These are phyloP conservation scores for Alternaria longipes DNA, from an alignment of 2,329 filamentous ascomycete species.

Conservation along the genomic window DNA sequence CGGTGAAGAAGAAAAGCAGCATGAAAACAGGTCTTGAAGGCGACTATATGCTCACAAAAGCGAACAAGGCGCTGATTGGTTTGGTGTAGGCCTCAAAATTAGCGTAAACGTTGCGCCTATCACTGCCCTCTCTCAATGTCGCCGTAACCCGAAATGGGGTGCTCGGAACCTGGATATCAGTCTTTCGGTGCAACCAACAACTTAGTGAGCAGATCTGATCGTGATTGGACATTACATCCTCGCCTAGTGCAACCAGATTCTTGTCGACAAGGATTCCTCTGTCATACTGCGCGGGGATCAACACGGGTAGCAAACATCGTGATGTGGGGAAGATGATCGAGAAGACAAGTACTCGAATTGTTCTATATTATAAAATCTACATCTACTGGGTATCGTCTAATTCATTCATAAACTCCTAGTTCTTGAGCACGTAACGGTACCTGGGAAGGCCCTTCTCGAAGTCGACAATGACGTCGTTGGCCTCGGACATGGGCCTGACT, in stretches of 20 bases:
- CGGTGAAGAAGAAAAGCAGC: conserved; percentile 13
- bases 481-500: conserved; percentile 52
- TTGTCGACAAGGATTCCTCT: not conserved
- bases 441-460: conserved; percentile 54
- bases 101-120: too few species aligned
- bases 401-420: conserved; percentile 18
- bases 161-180: too few species aligned
- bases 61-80: too few species aligned
- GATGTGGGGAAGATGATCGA: not conserved
- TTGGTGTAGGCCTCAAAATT: too few species aligned
- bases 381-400: conserved; percentile 14
- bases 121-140: too few species aligned
- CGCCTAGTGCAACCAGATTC: not conserved
- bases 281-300: not conserved
- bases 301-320: not conserved
- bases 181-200: too few species aligned
- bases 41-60: not conserved
- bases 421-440: conserved; percentile 54
- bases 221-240: not conserved
- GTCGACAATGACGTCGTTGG: conserved; percentile 49
- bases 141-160: too few species aligned
- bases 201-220: not conserved
- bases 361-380: conserved; percentile 3
- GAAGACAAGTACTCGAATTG: conserved; percentile 1
- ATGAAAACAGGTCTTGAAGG: not conserved